Conservation (phyloP, 805 yeast genomes). For the Zygoascus biomembranicola region DNA sequence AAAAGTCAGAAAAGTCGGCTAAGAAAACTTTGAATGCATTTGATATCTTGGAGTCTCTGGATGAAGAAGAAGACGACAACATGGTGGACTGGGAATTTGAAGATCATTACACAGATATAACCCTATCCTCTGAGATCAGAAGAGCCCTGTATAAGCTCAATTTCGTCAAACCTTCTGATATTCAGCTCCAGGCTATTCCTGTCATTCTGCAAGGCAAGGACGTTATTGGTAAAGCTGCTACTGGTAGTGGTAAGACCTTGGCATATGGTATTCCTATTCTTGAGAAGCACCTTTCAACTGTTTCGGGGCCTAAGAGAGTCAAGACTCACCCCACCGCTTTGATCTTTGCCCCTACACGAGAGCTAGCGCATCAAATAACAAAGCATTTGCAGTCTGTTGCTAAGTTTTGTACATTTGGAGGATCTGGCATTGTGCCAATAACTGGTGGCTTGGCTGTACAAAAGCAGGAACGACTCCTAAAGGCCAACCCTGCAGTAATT, state of each 20-base stretch:
- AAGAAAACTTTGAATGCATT: constrained; percentile 14
- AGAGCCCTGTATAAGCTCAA: constrained; percentile 52
- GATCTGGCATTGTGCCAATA: constrained; percentile 57
- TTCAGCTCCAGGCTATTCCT: constrained; percentile 73
- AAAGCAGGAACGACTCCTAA: constrained; percentile 77
- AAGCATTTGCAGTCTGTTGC: constrained; percentile 54
- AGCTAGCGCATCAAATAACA: constrained; percentile 87
- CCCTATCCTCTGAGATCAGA: constrained; percentile 46
- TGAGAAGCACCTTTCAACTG: constrained; percentile 43
- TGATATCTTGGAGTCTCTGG: constrained; percentile 13
- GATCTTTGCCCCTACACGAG: constrained; percentile 92
- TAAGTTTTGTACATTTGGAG: constrained; percentile 42
- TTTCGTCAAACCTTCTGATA: constrained; percentile 70
- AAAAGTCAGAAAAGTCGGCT: constrained; percentile 2
- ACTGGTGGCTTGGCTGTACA: constrained; percentile 96
- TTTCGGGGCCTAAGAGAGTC: constrained; percentile 5
- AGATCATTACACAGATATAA: constrained; percentile 18
- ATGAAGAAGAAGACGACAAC: constrained; percentile 16
- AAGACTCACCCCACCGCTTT: constrained; percentile 54
- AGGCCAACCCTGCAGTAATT: constrained; percentile 61
- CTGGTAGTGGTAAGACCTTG: constrained; percentile 95
- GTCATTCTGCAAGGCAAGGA: constrained; percentile 64
- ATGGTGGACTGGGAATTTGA: constrained; percentile 31
- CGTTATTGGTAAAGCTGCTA: constrained; percentile 90
- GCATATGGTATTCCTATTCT: constrained; percentile 93